These are phyloP conservation scores for Tephrocybe sp. DNA, from an alignment of 768 basidiomycete genomes.

Conservation along the genomic window DNA sequence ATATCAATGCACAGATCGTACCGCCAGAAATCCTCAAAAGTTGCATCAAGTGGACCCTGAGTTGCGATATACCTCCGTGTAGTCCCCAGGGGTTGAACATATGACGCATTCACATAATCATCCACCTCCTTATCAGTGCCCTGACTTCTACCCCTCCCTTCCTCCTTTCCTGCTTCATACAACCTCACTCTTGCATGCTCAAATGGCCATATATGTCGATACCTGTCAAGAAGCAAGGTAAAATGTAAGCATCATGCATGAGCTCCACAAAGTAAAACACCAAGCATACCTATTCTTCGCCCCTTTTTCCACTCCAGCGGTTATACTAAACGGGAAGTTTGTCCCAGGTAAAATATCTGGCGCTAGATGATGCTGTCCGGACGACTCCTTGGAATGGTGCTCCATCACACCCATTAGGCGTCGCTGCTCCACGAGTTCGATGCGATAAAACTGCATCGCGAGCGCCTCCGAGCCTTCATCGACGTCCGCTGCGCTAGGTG, in stretches of 20 bases:
- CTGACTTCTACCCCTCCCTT: neutral
- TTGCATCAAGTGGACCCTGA: slow-evolving; percentile 89
- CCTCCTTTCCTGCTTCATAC: slow-evolving; percentile 27
- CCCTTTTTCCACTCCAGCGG: slow-evolving; percentile 94
- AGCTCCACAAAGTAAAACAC: neutral
- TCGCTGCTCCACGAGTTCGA: slow-evolving; percentile 89
- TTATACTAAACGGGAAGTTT: slow-evolving; percentile 88
- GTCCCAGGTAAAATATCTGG: neutral
- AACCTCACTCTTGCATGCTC: slow-evolving; percentile 91
- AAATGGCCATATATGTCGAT: slow-evolving; percentile 97
- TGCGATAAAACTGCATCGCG: slow-evolving; percentile 90
- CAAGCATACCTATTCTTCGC: slow-evolving; percentile 85
- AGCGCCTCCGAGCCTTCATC: slow-evolving; percentile 78
- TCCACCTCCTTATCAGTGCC: slow-evolving; percentile 30
- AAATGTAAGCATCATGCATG: neutral
- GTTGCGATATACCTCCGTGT: slow-evolving; percentile 89
- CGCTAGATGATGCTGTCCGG: slow-evolving; percentile 23
- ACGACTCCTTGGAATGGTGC: slow-evolving; percentile 71
- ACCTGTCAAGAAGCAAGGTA: slow-evolving; percentile 47
- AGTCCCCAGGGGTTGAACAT: slow-evolving; percentile 85
- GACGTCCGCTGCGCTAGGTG: slow-evolving; percentile 34
- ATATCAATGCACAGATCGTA: slow-evolving; percentile 37
- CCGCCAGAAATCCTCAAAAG: slow-evolving; percentile 95
- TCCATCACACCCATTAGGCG: slow-evolving; percentile 90
- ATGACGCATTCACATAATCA: slow-evolving; percentile 96